phyloP scores from a whole-genome alignment of 2,329 filamentous ascomycete species.

The Sodiomyces alkalinus region DNA sequence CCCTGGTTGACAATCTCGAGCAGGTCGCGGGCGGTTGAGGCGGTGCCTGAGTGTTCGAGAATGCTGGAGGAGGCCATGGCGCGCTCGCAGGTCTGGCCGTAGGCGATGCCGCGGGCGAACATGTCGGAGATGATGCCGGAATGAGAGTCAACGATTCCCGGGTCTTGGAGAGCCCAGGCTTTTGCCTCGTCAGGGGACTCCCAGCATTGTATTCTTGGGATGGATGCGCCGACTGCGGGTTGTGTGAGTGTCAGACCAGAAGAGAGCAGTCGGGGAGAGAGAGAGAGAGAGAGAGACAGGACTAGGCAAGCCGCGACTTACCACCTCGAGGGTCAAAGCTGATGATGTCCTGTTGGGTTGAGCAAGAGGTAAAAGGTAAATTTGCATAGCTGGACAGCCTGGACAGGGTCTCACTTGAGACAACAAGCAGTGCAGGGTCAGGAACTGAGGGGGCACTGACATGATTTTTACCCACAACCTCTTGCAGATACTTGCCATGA shows the following conservation, averaged over 20 bases:
- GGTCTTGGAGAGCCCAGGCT: slow-evolving; percentile 27
- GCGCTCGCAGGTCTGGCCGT: slow-evolving; percentile 26
- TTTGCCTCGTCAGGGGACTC: slow-evolving; percentile 22
- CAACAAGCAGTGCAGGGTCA: background rate
- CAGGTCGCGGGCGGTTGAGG: slow-evolving; percentile 30
- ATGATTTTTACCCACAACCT: slow-evolving; percentile 29
- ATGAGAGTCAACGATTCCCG: slow-evolving; percentile 29
- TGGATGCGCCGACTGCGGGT: slow-evolving; percentile 26
- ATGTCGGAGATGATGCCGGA: slow-evolving; percentile 28
- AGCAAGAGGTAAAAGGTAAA: background rate
- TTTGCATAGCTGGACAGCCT: background rate
- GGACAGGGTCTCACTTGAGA: background rate
- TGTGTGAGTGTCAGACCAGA: too few species aligned
- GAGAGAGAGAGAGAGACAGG: background rate
- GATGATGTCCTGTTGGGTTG: slow-evolving; percentile 26
- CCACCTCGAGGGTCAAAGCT: slow-evolving; percentile 34
- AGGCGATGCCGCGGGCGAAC: slow-evolving; percentile 24
- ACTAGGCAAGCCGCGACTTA: slow-evolving; percentile 8
- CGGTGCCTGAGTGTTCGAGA: slow-evolving; percentile 25
- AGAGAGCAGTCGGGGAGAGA: background rate
- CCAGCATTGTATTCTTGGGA: slow-evolving; percentile 37
- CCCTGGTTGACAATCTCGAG: slow-evolving; percentile 27
- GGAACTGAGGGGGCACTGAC: slow-evolving; percentile 12
- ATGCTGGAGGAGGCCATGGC: slow-evolving; percentile 20
- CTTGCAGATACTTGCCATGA: slow-evolving; percentile 20